phyloP scores from a whole-genome alignment of 176 grass and related monocot species.

The Dactylis glomerata region DNA sequence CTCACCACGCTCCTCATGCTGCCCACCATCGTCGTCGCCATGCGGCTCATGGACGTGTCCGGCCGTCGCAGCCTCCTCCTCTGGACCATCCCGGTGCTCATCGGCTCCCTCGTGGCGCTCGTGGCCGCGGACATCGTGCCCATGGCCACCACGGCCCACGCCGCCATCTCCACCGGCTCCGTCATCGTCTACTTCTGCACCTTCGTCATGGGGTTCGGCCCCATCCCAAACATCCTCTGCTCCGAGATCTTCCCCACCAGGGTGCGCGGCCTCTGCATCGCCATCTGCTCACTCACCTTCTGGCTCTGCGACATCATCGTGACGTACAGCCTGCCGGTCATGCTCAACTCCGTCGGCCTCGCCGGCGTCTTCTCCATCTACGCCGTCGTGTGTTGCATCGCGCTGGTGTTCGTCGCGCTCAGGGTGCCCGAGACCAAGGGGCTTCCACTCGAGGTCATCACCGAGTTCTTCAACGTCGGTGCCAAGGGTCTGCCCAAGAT shows the following conservation, averaged over 20 bases:
- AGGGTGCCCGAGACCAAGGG: slow-evolving; percentile 86
- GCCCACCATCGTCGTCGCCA: slow-evolving; percentile 68
- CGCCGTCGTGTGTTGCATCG: slow-evolving; percentile 59
- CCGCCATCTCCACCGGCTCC: slow-evolving; percentile 55
- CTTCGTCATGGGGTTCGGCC: slow-evolving; percentile 91
- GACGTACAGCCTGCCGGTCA: slow-evolving; percentile 67
- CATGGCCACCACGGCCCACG: slow-evolving; percentile 49
- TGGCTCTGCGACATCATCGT: slow-evolving; percentile 85
- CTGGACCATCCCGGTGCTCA: slow-evolving; percentile 65
- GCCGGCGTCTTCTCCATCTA: slow-evolving; percentile 60
- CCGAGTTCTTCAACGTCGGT: slow-evolving; percentile 79
- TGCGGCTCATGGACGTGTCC: slow-evolving; percentile 92
- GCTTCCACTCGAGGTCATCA: slow-evolving; percentile 81
- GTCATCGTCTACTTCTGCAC: slow-evolving; percentile 77
- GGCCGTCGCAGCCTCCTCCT: slow-evolving; percentile 76
- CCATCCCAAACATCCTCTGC: slow-evolving; percentile 84
- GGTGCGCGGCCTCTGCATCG: slow-evolving; percentile 69
- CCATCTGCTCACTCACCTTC: slow-evolving; percentile 84
- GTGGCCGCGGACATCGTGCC: slow-evolving; percentile 46
- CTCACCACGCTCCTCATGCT: slow-evolving; percentile 82
- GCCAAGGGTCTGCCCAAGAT: slow-evolving; percentile 31
- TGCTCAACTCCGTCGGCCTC: slow-evolving; percentile 59
- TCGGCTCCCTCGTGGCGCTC: slow-evolving; percentile 48
- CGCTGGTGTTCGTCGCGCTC: slow-evolving; percentile 63
- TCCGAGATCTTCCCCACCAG: slow-evolving; percentile 86